phyloP scores from a whole-genome alignment of 2,329 filamentous ascomycete species.

The Fusarium sp. region DNA sequence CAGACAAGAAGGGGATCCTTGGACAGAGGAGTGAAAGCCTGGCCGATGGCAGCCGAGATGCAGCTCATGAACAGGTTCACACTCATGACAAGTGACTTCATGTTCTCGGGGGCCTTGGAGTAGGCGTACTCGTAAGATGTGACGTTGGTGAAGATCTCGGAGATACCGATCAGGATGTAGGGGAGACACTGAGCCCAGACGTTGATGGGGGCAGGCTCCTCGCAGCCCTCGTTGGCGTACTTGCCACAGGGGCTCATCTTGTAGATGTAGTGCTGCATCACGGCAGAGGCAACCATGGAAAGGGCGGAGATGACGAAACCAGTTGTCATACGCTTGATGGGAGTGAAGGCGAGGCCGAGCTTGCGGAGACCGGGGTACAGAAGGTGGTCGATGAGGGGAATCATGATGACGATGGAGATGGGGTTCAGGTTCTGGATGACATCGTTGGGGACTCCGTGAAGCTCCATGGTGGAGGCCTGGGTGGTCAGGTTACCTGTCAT shows the following conservation, averaged over 20 bases:
- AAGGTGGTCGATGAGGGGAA: conserved; percentile 76
- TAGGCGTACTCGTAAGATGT: conserved; percentile 80
- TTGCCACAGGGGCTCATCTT: conserved; percentile 70
- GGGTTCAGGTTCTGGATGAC: conserved; percentile 82
- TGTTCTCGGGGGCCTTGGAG: conserved; percentile 82
- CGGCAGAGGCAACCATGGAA: conserved; percentile 69
- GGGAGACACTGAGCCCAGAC: conserved; percentile 70
- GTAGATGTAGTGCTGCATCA: conserved; percentile 75
- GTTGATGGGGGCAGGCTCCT: conserved; percentile 70
- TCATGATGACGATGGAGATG: conserved; percentile 80
- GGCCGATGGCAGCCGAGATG: conserved; percentile 76
- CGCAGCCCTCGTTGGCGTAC: conserved; percentile 62
- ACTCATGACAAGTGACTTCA: conserved; percentile 80
- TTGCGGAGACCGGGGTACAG: conserved; percentile 77
- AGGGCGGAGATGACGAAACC: conserved; percentile 76
- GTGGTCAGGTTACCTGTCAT: conserved; percentile 71
- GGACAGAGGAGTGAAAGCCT: conserved; percentile 73
- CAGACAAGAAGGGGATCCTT: conserved; percentile 75
- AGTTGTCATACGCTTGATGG: conserved; percentile 79
- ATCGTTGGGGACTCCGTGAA: conserved; percentile 81
- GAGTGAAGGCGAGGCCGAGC: conserved; percentile 74
- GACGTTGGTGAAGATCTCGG: conserved; percentile 67
- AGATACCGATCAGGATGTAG: conserved; percentile 63
- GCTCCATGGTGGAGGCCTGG: conserved; percentile 75
- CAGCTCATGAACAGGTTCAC: conserved; percentile 79